Evolutionary conservation across 495 filamentous ascomycete species (phyloP), one percentile per base, ranked within the genome.

Genomic region (Clohesyomyces aquaticus): DNA sequence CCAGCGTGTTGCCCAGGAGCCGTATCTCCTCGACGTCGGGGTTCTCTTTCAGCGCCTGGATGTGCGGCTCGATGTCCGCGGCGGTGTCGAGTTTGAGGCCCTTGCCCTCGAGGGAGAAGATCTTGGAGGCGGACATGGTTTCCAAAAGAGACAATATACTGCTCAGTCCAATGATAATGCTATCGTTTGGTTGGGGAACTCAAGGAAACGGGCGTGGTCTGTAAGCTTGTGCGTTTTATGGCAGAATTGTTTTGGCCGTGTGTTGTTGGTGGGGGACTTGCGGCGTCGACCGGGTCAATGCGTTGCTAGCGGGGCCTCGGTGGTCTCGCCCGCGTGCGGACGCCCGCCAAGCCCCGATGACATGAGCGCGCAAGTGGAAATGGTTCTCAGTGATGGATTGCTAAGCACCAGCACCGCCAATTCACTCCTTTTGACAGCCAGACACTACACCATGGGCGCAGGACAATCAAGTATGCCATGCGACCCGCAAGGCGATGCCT

Each of bases 51-150:
- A 98, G 82, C 18, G 82, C 79, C 71, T 86, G 80, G 71, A 95
- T 89, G 73, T 96, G 89, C n/a, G 88, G 77, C 71, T 93, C 87
- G 58, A 97, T 85, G 75, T 98, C 90, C 52, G 85, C 84, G 22
- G 90, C 90, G 28, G 85, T 90, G 78, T 94, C 86, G 70, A 98
- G 88, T 80, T 94, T 97, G 61, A 98, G 85, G 70, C 87, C 87
- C 77, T 87, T 92, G 78, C 88, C 91, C 74, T 93, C 89, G 72
- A 98, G 87, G 66, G 91, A 91, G 77, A 96, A 97, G 74, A 91
- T 75, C 77, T 90, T 94, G 52, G 79, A 71, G 71, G 78, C 77
- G 72, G 80, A 74, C 83, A 86, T 82, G 14, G 32, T 70, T 72
- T 53, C 4, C 19, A 21, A 57, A 16, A 75, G 77, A 41, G 60